Base-by-base conservation (phyloP, 2,329 filamentous ascomycete genomes). In the Knufia petricola region DNA sequence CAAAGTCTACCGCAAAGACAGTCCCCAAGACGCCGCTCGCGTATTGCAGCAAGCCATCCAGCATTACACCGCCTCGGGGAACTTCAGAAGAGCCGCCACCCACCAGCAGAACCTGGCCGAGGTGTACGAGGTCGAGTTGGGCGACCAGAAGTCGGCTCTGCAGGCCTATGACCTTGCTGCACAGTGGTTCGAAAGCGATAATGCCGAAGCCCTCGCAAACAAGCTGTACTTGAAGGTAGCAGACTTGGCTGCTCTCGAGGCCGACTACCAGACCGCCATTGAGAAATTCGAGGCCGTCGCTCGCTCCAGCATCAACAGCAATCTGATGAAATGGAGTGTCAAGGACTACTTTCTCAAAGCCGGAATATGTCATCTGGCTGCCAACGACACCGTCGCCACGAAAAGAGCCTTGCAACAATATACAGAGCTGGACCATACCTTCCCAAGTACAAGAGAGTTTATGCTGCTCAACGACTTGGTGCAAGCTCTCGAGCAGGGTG, bases 301-400 rank as follows among this genome's bases (percentile, higher is more conserved):
- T 36, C 76, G 78, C 50, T 76, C 78, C 37, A 84, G 84, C 30
- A 81, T 95, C 60, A 82, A 82, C 66, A 95, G 94, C 73, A 92
- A 94, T 66, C 74, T 95, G 50, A 90, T 94, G 85, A 85, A 83
- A 64, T 94, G 87, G 79, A 87, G 81, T 41, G 87, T 96, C 55
- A 96, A 95, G 69, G 88, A 95, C 57, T 95, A 95, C 70, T 82
- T 95, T 61, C 76, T 96, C 61, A 95, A 95, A 71, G 87, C 87
- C 1, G 89, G 88, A 26, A 85, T 96, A 63, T 95, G 89, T 71
- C 84, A 94, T 64, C 75, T 96, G 31, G 80, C 79, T 48, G 75
- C 76, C n/a, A 74, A 70, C 49, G 90, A 96, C 64, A 71, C 84
- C 60, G 85, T 95, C 47, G 85, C 83, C 41, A 77, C 82, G 15